phyloP scores from a whole-genome alignment of 2,329 filamentous ascomycete species.

The Neofusicoccum laricinum region DNA sequence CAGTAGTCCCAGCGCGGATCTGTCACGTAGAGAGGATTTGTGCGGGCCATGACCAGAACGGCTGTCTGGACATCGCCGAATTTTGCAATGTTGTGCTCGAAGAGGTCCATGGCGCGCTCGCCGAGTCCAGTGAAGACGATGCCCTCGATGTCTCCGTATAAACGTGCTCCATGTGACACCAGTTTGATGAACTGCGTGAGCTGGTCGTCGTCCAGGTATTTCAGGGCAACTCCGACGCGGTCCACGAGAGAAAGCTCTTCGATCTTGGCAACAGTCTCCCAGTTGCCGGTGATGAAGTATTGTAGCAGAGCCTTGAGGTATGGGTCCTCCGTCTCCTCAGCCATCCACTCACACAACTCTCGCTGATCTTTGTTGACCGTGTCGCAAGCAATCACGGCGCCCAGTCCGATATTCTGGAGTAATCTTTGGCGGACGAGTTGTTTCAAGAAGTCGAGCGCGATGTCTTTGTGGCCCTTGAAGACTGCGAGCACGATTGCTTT shows the following conservation, averaged over 20 bases:
- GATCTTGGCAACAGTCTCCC: slow-evolving; percentile 71
- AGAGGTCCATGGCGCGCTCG: slow-evolving; percentile 68
- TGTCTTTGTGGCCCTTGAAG: slow-evolving; percentile 66
- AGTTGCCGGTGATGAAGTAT: slow-evolving; percentile 73
- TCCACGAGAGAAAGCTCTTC: slow-evolving; percentile 71
- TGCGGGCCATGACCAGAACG: slow-evolving; percentile 70
- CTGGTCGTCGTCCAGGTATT: slow-evolving; percentile 61
- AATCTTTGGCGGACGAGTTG: slow-evolving; percentile 65
- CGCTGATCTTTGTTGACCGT: slow-evolving; percentile 57
- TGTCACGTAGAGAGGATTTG: slow-evolving; percentile 71
- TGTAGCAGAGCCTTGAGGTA: slow-evolving; percentile 78
- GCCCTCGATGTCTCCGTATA: slow-evolving; percentile 70
- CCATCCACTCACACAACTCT: slow-evolving; percentile 60
- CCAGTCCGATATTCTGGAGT: slow-evolving; percentile 54
- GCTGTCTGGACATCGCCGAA: slow-evolving; percentile 78
- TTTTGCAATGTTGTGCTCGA: slow-evolving; percentile 71
- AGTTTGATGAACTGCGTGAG: slow-evolving; percentile 43
- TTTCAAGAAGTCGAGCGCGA: slow-evolving; percentile 69
- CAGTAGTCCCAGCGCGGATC: slow-evolving; percentile 73
- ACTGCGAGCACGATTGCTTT: slow-evolving; percentile 74
- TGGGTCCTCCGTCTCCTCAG: slow-evolving; percentile 66
- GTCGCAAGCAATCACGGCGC: slow-evolving; percentile 47
- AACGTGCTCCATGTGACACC: slow-evolving; percentile 59
- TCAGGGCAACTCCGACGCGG: slow-evolving; percentile 69
- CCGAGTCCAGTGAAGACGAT: slow-evolving; percentile 76